A percentile compares a stretch with the other conserved stretches of the same genome.
Evolutionary conservation across 371 early-diverging fungal genomes (phyloP).

Genomic region (Vairimorpha ceranae): DNA sequence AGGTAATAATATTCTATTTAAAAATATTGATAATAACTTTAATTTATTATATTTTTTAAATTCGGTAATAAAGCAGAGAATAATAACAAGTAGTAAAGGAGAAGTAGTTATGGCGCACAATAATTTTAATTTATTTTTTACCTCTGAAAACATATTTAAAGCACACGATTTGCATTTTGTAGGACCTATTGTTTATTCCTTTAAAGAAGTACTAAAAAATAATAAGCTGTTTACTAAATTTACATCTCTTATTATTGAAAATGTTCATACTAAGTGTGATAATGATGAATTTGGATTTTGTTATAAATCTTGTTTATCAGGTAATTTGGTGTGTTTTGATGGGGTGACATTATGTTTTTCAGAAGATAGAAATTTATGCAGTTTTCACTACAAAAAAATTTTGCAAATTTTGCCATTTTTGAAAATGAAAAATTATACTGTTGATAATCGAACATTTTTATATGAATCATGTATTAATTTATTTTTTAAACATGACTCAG

Average conservation of each 20-base stretch:
- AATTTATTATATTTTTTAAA: constrained; percentile 35
- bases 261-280: not conserved
- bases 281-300: not conserved
- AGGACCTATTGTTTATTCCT: constrained; percentile 35
- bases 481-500: constrained; percentile 38
- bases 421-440: not conserved
- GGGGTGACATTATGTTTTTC: constrained; percentile 1
- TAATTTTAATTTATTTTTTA: constrained; percentile 46
- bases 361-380: constrained; percentile 12
- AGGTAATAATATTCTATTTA: constrained; percentile 87
- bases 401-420: not conserved
- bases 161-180: constrained; percentile 29
- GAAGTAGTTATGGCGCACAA: constrained; percentile 16
- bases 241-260: not conserved
- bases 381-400: constrained; percentile 15
- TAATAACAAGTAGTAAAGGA: constrained; percentile 13
- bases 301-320: not conserved
- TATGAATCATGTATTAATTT: constrained; percentile 27
- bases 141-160: constrained; percentile 15
- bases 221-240: not conserved
- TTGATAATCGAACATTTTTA: not conserved
- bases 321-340: not conserved
- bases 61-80: constrained; percentile 36
- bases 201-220: not conserved
- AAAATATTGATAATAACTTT: constrained; percentile 78